A percentile compares a stretch with the other conserved stretches of the same genome.
phyloP scores from a whole-genome alignment of 352 stramenopile genomes.

The Globisporangium spiculum region DNA sequence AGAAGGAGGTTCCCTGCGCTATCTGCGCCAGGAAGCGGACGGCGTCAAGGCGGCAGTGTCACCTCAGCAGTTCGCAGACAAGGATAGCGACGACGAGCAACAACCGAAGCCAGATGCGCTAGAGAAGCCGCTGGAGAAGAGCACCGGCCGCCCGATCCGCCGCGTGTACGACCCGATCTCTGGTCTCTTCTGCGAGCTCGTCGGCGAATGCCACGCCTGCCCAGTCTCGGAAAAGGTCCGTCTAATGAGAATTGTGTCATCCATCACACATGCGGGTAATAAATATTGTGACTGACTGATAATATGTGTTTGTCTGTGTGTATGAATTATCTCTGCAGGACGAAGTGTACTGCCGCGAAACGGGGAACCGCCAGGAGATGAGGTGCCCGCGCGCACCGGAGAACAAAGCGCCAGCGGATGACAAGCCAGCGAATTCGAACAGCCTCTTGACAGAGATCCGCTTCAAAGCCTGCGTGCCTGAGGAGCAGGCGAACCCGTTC shows the following conservation, averaged over 20 bases:
- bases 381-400: slow-evolving; percentile 34
- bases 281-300: background rate
- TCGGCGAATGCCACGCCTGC: slow-evolving; percentile 57
- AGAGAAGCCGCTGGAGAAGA: slow-evolving; percentile 24
- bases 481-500: slow-evolving; percentile 35
- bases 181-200: slow-evolving; percentile 51
- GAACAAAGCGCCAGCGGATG: slow-evolving; percentile 18
- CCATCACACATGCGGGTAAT: background rate
- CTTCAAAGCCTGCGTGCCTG: slow-evolving; percentile 51
- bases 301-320: background rate
- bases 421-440: slow-evolving; percentile 13
- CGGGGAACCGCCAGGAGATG: slow-evolving; percentile 66
- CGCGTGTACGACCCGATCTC: slow-evolving; percentile 64
- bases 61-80: background rate
- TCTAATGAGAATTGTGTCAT: background rate
- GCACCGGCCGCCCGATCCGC: slow-evolving; percentile 27
- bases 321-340: slow-evolving; percentile 19
- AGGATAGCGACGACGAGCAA: background rate
- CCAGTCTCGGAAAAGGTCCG: slow-evolving; percentile 40
- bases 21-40: background rate
- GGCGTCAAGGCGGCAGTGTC: background rate
- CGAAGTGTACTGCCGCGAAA: slow-evolving; percentile 65
- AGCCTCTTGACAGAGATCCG: slow-evolving; percentile 31
- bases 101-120: background rate
- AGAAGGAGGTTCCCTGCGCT: background rate